Base-by-base conservation (phyloP, 164 flowering plant species). In the Nelumbo lutea region DNA sequence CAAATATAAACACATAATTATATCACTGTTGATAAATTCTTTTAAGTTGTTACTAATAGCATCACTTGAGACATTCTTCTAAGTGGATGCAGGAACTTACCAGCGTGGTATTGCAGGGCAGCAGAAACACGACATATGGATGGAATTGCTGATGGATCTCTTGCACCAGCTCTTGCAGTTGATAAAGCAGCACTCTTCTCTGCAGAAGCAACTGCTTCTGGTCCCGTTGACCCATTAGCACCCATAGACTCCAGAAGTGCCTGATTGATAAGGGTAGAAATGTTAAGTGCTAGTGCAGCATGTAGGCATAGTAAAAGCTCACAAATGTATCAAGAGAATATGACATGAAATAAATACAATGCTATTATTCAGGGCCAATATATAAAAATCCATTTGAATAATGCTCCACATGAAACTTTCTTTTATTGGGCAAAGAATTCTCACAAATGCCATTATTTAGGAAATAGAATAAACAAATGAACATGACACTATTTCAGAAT, bases 141-240 rank as follows among this genome's bases (percentile, higher is more conserved):
- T 63, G 99, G 97, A 77, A 96, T 83, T 68, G 99, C 96, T 39
- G 98, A 93, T 61, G 97, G 99, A 83, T 96, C 98, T 72, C 93
- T 83, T n/a, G 94, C 87, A 81, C 98, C 98, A 76, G 97, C 99
- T 79, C 93, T 88, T 59, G 99, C 97, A 72, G 96, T 96, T 82
- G 93, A 78, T 64, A 93, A 66, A 66, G 97, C 90, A 72, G 98
- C 99, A 87, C 83, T 90, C 79, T 86, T 93, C 76, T 96, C 99
- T 13, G 97, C 97, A 70, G 87, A 79, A 62, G 92, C 96, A 81
- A 87, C 77, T 62, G 92, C 96, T 78, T 96, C 99, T 47, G 90
- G 89, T 79, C 97, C 98, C 11, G 90, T 75, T 52, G 92, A 85
- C 65, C 91, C 96, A 87, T 68, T 87, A 62, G 83, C 79, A 74